phyloP scores from a whole-genome alignment of 2,329 filamentous ascomycete species.

The Blastomyces emzantsi region DNA sequence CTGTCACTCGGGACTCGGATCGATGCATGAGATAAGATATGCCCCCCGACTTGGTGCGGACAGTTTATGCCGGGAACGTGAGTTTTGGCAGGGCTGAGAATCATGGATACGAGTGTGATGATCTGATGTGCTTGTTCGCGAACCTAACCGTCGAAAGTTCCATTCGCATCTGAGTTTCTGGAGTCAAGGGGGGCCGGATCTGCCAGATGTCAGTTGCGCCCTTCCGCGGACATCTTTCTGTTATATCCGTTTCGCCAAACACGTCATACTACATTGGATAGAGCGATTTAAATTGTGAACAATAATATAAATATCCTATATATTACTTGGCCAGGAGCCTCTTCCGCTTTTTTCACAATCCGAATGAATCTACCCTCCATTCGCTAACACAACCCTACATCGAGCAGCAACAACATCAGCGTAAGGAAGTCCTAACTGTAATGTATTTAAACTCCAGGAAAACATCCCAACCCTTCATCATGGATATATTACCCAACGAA shows the following conservation, averaged over 20 bases:
- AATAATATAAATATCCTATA: not conserved
- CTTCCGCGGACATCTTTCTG: not conserved
- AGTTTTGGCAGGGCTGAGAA: too few species aligned
- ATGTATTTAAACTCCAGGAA: not conserved
- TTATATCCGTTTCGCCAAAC: not conserved
- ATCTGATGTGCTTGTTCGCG: too few species aligned
- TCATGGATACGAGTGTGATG: too few species aligned
- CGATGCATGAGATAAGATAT: too few species aligned
- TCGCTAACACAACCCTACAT: not conserved
- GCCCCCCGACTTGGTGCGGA: too few species aligned
- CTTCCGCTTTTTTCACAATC: not conserved
- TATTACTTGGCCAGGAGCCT: not conserved
- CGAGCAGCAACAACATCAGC: not conserved
- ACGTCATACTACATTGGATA: not conserved
- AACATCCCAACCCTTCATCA: not conserved
- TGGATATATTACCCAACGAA: not conserved
- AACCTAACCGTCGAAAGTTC: too few species aligned
- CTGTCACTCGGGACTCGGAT: too few species aligned
- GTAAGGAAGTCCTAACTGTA: not conserved
- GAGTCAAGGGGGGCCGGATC: too few species aligned
- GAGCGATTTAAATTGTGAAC: not conserved
- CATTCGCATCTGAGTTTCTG: too few species aligned
- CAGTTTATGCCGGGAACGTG: too few species aligned
- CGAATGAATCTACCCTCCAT: too few species aligned
- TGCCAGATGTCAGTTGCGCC: not conserved